Conservation (phyloP, 2,329 filamentous ascomycete genomes). For the Trichoderma guizhouense region DNA sequence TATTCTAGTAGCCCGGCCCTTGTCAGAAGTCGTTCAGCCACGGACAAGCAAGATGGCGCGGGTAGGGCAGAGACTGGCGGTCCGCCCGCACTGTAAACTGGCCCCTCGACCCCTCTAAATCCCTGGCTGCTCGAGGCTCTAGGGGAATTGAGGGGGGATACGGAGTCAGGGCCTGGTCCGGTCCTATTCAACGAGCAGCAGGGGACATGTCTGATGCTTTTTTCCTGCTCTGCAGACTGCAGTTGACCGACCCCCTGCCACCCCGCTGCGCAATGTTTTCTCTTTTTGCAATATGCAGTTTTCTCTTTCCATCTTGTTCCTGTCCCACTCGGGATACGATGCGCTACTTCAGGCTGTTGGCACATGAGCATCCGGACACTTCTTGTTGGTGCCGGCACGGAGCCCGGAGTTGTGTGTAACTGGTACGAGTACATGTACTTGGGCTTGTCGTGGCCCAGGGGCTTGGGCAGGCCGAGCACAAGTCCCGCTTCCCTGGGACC, state of each 20-base stretch:
- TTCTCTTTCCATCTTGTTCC: not conserved
- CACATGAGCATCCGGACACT: not conserved
- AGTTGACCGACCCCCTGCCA: not conserved
- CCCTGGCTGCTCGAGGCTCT: not conserved
- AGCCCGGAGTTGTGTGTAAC: not conserved
- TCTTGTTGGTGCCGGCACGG: not conserved
- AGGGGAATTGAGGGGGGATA: not conserved
- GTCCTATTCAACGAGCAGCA: not conserved
- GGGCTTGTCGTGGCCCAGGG: not conserved
- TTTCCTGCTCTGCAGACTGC: not conserved
- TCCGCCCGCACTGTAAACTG: constrained; percentile 7
- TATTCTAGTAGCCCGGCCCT: not conserved
- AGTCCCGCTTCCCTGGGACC: not conserved
- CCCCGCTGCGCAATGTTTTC: not conserved
- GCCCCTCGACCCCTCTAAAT: not conserved
- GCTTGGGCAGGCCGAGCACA: not conserved
- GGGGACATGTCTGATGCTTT: not conserved
- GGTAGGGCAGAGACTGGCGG: constrained; percentile 2
- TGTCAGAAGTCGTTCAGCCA: constrained; percentile 1
- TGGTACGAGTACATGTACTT: not conserved
- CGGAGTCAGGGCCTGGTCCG: constrained; percentile 1
- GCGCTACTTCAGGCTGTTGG: not conserved
- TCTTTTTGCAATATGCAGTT: not conserved
- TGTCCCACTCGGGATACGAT: not conserved
- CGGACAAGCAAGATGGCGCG: not conserved